Evolutionary conservation across 2,329 filamentous ascomycete genomes (phyloP).

Genomic region (Botrytis paeoniae): DNA sequence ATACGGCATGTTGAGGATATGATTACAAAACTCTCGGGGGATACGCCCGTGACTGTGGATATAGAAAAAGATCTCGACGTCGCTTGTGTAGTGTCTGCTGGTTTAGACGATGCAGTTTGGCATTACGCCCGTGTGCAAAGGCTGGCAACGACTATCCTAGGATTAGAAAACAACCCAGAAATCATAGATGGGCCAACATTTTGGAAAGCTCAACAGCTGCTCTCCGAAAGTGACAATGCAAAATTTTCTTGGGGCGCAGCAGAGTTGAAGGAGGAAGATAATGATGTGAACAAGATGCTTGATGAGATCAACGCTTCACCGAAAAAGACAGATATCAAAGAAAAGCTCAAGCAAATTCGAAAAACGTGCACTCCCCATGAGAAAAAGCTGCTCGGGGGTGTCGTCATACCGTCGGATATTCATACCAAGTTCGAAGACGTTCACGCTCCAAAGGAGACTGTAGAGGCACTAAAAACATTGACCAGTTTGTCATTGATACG

Average conservation of each 20-base stretch:
- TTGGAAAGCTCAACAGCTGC: conserved; percentile 42
- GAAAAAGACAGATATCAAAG: conserved; percentile 38
- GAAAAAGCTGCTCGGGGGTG: conserved; percentile 74
- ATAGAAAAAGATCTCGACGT: conserved; percentile 34
- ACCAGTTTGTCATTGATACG: conserved; percentile 83
- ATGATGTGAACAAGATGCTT: conserved; percentile 34
- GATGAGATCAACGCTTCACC: conserved; percentile 34
- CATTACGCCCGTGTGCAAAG: conserved; percentile 60
- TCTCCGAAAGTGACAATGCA: conserved; percentile 46
- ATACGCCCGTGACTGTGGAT: conserved; percentile 27
- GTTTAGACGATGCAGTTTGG: conserved; percentile 53
- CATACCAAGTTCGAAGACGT: conserved; percentile 85
- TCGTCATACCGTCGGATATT: conserved; percentile 78
- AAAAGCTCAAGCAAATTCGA: conserved; percentile 48
- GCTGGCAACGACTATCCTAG: conserved; percentile 48
- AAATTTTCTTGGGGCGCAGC: conserved; percentile 45
- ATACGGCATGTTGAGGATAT: conserved; percentile 63
- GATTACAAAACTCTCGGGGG: conserved; percentile 43
- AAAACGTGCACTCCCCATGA: conserved; percentile 72
- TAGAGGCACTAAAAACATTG: conserved; percentile 82
- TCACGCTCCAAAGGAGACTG: conserved; percentile 76
- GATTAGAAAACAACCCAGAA: conserved; percentile 40
- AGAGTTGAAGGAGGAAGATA: conserved; percentile 42
- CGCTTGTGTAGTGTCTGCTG: conserved; percentile 34
- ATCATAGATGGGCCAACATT: conserved; percentile 40